These are phyloP conservation scores for Cordyceps tenuipes DNA, from an alignment of 2,329 filamentous ascomycete species.

Conservation along the genomic window DNA sequence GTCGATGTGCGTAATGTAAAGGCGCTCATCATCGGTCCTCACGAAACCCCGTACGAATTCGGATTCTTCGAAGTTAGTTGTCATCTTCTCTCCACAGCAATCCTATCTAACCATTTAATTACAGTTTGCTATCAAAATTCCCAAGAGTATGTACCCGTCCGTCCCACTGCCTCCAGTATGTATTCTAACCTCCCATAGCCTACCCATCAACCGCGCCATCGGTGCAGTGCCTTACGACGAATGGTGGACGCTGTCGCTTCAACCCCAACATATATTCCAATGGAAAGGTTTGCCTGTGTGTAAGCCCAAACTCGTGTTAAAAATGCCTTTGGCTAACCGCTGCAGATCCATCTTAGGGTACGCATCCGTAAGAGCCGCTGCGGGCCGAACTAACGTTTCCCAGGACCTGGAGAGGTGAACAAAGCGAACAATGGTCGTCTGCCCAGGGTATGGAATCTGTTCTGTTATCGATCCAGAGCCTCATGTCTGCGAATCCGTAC, in stretches of 20 bases:
- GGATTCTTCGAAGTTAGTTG: conserved; percentile 82
- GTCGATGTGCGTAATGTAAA: conserved; percentile 80
- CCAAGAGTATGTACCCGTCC: conserved; percentile 48
- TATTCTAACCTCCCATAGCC: conserved; percentile 41
- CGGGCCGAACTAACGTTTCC: not conserved
- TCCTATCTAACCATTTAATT: not conserved
- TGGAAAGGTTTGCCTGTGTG: conserved; percentile 87
- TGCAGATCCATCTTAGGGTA: conserved; percentile 81
- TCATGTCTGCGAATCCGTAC: conserved; percentile 91
- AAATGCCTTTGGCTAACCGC: conserved; percentile 15
- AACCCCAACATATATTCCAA: conserved; percentile 93
- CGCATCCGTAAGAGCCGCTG: conserved; percentile 11
- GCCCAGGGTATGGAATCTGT: conserved; percentile 94
- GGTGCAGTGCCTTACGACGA: conserved; percentile 71
- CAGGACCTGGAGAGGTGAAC: conserved; percentile 87
- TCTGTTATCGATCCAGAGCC: conserved; percentile 87
- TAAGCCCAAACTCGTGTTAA: conserved; percentile 17
- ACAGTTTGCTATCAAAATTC: conserved; percentile 70
- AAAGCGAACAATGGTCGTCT: conserved; percentile 91
- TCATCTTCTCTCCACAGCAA: not conserved
- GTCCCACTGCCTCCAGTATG: not conserved
- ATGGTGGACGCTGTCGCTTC: conserved; percentile 79
- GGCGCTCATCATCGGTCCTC: conserved; percentile 83
- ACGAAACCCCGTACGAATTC: conserved; percentile 92
- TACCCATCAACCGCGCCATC: conserved; percentile 65